phyloP scores from a whole-genome alignment of 106 monocot species.

The Acorus gramineus region DNA sequence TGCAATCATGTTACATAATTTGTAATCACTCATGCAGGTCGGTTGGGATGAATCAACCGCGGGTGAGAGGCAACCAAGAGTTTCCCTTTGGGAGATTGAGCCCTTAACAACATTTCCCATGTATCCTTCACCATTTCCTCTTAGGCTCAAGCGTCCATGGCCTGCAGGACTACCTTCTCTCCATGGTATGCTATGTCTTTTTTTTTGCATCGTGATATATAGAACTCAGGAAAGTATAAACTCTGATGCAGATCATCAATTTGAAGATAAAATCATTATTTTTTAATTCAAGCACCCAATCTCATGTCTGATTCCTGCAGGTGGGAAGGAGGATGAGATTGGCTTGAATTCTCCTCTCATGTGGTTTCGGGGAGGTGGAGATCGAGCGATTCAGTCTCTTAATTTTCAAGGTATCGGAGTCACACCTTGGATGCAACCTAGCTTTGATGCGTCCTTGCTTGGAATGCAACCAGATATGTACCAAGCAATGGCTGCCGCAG shows the following conservation, averaged over 20 bases:
- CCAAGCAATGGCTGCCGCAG: conserved; percentile 56
- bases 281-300: too few species aligned
- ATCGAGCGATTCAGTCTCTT: conserved; percentile 50
- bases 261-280: too few species aligned
- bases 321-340: conserved; percentile 48
- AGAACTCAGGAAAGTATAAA: neutral
- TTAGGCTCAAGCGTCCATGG: conserved; percentile 93
- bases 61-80: conserved; percentile 85
- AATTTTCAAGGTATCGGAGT: conserved; percentile 67
- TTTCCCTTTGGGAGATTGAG: conserved; percentile 98
- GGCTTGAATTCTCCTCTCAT: conserved; percentile 45
- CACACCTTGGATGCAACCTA: conserved; percentile 64
- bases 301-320: conserved; percentile 13
- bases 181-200: conserved; percentile 11
- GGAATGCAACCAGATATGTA: conserved; percentile 32
- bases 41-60: conserved; percentile 99
- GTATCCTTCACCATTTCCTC: conserved; percentile 84
- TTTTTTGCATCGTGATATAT: neutral
- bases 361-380: conserved; percentile 61
- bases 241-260: too few species aligned
- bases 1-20: too few species aligned
- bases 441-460: conserved; percentile 49
- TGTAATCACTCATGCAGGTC: conserved; percentile 35
- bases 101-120: conserved; percentile 93
- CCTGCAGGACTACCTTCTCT: conserved; percentile 71